Evolutionary conservation across 2,329 filamentous ascomycete species (phyloP), one percentile per base, ranked within the genome.

Genomic region (Paecilomyces niveus): DNA sequence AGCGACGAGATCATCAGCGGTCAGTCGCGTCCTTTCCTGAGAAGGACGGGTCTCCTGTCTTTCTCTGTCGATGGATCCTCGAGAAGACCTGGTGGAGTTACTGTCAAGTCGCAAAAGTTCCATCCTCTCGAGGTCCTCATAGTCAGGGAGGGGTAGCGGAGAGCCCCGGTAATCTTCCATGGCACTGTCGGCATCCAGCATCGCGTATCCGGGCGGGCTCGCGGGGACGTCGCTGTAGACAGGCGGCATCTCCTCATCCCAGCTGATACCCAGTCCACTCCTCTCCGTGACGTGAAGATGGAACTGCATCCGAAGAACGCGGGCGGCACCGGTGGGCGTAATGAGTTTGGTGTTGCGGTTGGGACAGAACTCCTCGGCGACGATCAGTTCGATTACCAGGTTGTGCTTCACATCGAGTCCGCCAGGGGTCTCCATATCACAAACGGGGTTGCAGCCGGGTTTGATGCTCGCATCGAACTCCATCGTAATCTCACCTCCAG

Each of bases 221-320:
- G 86, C 87, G 0, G 93, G 92, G 50, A 97, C 92, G 70, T 97
- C 91, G 74, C 94, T 89, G 76, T 99, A 99, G 65, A 95, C 85
- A 0, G 93, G 93, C 11, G 93, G 93, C 69, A 90, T 87, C 78
- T 99, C 93, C 75, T 97, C 93, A 66, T 97, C 93, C 93, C 94
- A 99, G 65, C 89, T 90, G 67, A 99, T 92, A 55, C 93, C 92
- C 71, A 96, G 83, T 18, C 93, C 93, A 21, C 85, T 84, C 60
- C 90, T 85, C 76, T 96, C 89, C 3, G 92, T 97, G 57, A 97
- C 82, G 58, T 86, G 80, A 56, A 94, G 81, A 67, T 84, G 85
- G 78, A 97, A 97, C 72, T 96, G 90, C 83, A 96, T 97, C 64
- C 93, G 85, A 61, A 99, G 80, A 56, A 97, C 93, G 63, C 93